Percentiles rank a stretch among this genome's conserved stretches.
phyloP scores from a whole-genome alignment of 306 rosid genomes.

The Cajanus cajan region DNA sequence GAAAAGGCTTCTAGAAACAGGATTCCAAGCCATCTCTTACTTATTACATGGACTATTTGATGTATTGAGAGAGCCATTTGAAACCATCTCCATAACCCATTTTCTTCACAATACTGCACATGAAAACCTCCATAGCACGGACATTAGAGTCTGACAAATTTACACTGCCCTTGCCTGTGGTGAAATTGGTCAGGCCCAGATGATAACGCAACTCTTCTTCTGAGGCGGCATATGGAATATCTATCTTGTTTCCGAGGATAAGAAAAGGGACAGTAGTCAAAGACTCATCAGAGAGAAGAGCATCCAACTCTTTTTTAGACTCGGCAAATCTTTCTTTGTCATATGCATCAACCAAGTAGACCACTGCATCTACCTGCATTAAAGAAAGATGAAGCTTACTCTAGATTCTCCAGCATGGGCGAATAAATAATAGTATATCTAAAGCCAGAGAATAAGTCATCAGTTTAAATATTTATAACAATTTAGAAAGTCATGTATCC shows the following conservation, averaged over 20 bases:
- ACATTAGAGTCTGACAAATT: conserved; percentile 62
- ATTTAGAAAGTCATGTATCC: not conserved
- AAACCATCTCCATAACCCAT: conserved; percentile 89
- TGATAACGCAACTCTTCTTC: conserved; percentile 73
- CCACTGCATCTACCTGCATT: conserved; percentile 73
- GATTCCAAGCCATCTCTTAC: conserved; percentile 34
- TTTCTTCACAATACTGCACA: conserved; percentile 82
- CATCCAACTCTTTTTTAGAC: conserved; percentile 73
- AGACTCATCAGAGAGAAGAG: conserved; percentile 67
- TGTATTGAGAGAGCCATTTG: conserved; percentile 84
- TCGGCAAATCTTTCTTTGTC: conserved; percentile 76
- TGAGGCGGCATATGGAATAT: conserved; percentile 73
- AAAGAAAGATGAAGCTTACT: not conserved
- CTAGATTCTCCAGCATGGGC: not conserved
- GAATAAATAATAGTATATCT: not conserved
- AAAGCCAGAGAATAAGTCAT: not conserved
- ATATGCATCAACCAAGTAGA: conserved; percentile 64
- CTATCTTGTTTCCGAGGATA: conserved; percentile 76
- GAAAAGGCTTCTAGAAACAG: conserved; percentile 18
- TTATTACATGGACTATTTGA: conserved; percentile 48
- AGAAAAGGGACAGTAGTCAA: conserved; percentile 63
- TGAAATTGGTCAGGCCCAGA: conserved; percentile 68
- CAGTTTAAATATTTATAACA: not conserved
- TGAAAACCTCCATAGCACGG: conserved; percentile 77
- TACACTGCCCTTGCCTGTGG: conserved; percentile 75